These are phyloP conservation scores for Parascedosporium putredinis DNA, from an alignment of 2,329 filamentous ascomycete genomes.

Conservation along the genomic window DNA sequence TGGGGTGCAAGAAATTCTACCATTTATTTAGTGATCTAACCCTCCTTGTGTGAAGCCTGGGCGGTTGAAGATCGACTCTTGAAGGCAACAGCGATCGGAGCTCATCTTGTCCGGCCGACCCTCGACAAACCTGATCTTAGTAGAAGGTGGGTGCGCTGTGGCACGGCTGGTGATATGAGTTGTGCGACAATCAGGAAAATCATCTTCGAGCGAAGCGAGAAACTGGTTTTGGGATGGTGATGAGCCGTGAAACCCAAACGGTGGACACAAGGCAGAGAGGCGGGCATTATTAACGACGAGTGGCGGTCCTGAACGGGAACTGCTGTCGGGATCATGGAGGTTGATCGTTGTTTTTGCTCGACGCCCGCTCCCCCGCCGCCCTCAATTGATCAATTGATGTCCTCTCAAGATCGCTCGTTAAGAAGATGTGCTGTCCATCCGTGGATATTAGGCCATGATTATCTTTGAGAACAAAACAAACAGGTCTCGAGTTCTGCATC, in stretches of 20 bases:
- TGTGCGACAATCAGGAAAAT: background rate
- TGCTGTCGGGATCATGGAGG: too few species aligned
- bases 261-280: too few species aligned
- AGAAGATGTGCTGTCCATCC: background rate
- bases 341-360: background rate
- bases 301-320: too few species aligned
- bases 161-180: background rate
- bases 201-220: background rate
- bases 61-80: background rate
- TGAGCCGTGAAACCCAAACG: background rate
- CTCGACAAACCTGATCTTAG: background rate
- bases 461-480: too few species aligned
- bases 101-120: background rate
- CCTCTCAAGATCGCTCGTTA: background rate
- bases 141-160: background rate
- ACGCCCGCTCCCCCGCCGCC: background rate
- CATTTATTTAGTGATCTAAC: background rate
- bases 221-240: background rate
- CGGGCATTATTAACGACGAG: too few species aligned
- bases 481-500: too few species aligned
- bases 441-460: too few species aligned
- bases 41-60: background rate
- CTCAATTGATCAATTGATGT: too few species aligned
- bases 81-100: background rate
- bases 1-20: background rate